phyloP scores from a whole-genome alignment of 2,329 filamentous ascomycete genomes.

The Sarocladiaceae sp. region DNA sequence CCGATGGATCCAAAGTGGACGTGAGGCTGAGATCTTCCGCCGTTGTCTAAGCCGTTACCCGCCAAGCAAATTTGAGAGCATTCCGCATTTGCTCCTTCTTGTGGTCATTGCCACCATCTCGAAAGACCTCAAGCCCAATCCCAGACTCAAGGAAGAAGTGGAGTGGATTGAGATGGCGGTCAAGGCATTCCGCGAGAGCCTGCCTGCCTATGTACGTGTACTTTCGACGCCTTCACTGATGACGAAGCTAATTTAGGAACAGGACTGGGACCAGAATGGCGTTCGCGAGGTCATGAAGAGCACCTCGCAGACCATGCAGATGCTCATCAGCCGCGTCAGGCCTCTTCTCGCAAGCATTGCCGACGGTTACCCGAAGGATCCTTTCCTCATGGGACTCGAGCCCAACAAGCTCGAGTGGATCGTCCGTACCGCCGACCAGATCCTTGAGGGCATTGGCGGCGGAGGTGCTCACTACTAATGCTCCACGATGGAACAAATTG shows the following conservation, averaged over 20 bases:
- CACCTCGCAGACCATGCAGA: constrained; percentile 33
- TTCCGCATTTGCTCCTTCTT: constrained; percentile 59
- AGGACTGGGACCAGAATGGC: constrained; percentile 35
- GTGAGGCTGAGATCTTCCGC: constrained; percentile 60
- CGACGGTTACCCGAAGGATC: constrained; percentile 33
- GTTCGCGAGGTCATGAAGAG: constrained; percentile 33
- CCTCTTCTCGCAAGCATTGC: constrained; percentile 29
- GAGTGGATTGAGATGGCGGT: constrained; percentile 58
- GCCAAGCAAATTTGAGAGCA: constrained; percentile 41
- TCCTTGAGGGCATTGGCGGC: constrained; percentile 27
- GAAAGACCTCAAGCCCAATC: constrained; percentile 49
- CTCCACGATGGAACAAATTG: too few species aligned
- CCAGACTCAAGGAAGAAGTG: constrained; percentile 51
- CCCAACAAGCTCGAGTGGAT: constrained; percentile 36
- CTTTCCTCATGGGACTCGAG: constrained; percentile 33
- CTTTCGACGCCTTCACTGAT: background rate
- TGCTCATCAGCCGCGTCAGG: constrained; percentile 30
- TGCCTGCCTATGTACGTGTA: constrained; percentile 46
- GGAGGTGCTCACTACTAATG: constrained; percentile 10
- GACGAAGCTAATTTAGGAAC: background rate
- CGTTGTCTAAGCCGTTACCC: constrained; percentile 33
- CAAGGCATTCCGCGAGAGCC: constrained; percentile 44
- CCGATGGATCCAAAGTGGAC: constrained; percentile 61
- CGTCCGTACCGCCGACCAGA: constrained; percentile 29
- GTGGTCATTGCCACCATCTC: constrained; percentile 63